Base-by-base conservation (phyloP, 352 stramenopile genomes). In the Globisporangium sylvaticum region DNA sequence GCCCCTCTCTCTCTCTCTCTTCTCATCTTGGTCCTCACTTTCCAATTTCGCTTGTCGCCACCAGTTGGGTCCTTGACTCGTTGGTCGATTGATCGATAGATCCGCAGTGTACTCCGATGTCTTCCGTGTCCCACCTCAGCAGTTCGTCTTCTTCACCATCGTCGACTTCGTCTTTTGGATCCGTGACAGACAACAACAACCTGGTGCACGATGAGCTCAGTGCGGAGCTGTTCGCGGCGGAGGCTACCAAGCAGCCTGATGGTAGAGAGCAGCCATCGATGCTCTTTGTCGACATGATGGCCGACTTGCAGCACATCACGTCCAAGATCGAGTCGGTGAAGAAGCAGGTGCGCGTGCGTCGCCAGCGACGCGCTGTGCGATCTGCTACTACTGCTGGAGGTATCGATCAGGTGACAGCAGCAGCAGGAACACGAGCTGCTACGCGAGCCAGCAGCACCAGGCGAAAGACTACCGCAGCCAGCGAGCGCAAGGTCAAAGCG, bases 311-410 rank as follows among this genome's bases (percentile, higher is more conserved):
- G 42, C 20, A 37, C 37, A 58, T 65, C n/a, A 44, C 59, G 59
- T 29, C 25, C 42, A 57, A 44, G 20, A 65, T 65, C 59, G 59
- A 65, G 42, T 56, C 25, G 14, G 59, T 65, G 34, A 46, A 65
- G 48, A 32, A 55, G 27, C 27, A 65, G 31, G 59, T 65, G 6
- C 59, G 42, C 24, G 39, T 27, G 58, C 58, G 58, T 1, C 58
- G 46, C 12, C 59, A 58, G 29, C 59, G 59, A 0, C 59, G 59
- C 25, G 32, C 42, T 0, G 46, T 48, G 18, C 42, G 20, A 25
- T 18, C 59, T 4, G n/a, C 27, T 32, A 46, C n/a, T 12, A 34
- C n/a, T 18, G 34, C 32, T 3, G 27, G 10, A 42, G 34, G 34
- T 14, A 42, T 50, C 32, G 20, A 5, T 10, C 34, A 22, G 57